These are phyloP conservation scores for Arthrinium phaeospermum DNA, from an alignment of 2,329 filamentous ascomycete genomes.

Conservation along the genomic window DNA sequence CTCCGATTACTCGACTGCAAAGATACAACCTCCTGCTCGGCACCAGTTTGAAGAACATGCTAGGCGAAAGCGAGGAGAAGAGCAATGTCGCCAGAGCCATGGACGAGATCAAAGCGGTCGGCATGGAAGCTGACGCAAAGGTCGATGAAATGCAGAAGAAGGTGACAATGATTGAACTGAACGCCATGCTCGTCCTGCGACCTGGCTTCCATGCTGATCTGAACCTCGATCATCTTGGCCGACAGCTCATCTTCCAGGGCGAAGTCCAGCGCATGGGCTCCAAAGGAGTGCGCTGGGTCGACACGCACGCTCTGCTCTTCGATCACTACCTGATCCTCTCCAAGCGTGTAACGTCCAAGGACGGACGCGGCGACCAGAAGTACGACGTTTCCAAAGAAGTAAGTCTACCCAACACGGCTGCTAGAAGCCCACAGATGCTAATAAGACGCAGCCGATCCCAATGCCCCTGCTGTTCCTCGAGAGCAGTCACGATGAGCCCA, in stretches of 20 bases:
- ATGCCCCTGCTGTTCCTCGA: conserved; percentile 96
- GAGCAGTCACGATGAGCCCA: conserved; percentile 88
- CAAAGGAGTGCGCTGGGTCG: conserved; percentile 90
- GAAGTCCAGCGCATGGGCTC: conserved; percentile 88
- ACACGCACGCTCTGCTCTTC: conserved; percentile 91
- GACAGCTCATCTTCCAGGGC: conserved; percentile 88
- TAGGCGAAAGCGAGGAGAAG: conserved; percentile 87
- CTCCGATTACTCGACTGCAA: conserved; percentile 90
- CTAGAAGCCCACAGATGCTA: conserved; percentile 33
- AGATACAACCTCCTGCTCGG: conserved; percentile 84
- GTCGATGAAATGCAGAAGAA: conserved; percentile 93
- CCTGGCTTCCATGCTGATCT: conserved; percentile 89
- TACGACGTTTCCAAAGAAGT: conserved; percentile 94
- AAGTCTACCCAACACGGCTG: conserved; percentile 38
- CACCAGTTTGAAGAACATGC: conserved; percentile 84
- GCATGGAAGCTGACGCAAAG: conserved; percentile 87
- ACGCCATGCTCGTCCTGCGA: conserved; percentile 81
- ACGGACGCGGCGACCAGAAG: conserved; percentile 74
- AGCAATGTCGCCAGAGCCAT: conserved; percentile 82
- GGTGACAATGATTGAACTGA: conserved; percentile 84
- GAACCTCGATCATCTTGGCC: conserved; percentile 91
- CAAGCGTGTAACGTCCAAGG: conserved; percentile 76
- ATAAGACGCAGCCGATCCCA: conserved; percentile 69
- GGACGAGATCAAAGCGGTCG: conserved; percentile 88
- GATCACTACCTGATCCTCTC: conserved; percentile 96